A percentile compares a stretch with the other conserved stretches of the same genome.
Conservation (phyloP, 2,329 filamentous ascomycete genomes). For the Didymella glomerata region DNA sequence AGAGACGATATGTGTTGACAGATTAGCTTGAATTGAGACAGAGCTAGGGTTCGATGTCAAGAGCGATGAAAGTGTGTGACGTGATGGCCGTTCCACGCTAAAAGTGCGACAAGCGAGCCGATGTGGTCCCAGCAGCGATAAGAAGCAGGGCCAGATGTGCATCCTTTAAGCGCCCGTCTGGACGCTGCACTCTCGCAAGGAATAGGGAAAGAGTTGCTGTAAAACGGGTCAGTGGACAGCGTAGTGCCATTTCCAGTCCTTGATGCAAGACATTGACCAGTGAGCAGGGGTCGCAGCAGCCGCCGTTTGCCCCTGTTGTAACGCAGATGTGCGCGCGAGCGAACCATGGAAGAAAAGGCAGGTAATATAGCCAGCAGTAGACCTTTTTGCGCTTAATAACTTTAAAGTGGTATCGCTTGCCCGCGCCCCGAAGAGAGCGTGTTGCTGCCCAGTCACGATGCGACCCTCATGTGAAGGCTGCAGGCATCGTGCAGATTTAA, state of each 20-base stretch:
- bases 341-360: constrained; percentile 20
- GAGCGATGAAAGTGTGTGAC: constrained; percentile 12
- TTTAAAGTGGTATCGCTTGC: constrained; percentile 26
- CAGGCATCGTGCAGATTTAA: constrained; percentile 31
- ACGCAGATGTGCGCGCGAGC: constrained; percentile 7
- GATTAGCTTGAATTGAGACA: constrained; percentile 1
- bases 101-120: constrained; percentile 12
- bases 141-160: constrained; percentile 9
- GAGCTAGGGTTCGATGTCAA: constrained; percentile 17
- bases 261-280: constrained; percentile 26
- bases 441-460: constrained; percentile 31
- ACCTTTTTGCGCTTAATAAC: constrained; percentile 42
- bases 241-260: constrained; percentile 2
- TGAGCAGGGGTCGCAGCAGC: constrained; percentile 31
- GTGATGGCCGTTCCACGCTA: constrained; percentile 13
- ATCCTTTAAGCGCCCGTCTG: constrained; percentile 13
- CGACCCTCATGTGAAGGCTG: constrained; percentile 24
- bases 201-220: not conserved
- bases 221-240: constrained; percentile 7
- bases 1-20: constrained; percentile 1
- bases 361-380: constrained; percentile 38
- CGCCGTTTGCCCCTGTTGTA: constrained; percentile 19
- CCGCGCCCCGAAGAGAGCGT: constrained; percentile 37
- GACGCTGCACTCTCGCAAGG: constrained; percentile 3
- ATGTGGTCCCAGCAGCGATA: constrained; percentile 1